A percentile compares a stretch with the other conserved stretches of the same genome.
phyloP scores from a whole-genome alignment of 257 asterid species.

The Jacaranda copaia region DNA sequence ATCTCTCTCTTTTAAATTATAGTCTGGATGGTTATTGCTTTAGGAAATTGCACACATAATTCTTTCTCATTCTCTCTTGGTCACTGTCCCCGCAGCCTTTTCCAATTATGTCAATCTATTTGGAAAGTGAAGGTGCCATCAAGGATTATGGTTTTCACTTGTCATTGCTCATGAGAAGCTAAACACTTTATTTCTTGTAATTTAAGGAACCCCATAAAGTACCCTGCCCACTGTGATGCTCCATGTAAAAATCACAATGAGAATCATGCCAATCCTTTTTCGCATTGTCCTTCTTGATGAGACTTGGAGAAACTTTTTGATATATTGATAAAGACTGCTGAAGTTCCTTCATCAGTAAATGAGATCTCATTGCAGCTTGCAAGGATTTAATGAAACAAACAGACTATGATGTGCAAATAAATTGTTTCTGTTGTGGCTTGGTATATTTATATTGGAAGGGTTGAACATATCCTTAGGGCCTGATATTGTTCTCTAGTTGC shows the following conservation, averaged over 20 bases:
- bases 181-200: too few relatives aligned
- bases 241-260: background rate
- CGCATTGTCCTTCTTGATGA: background rate
- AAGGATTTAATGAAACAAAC: background rate
- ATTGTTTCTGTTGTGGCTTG: background rate
- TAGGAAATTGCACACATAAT: background rate
- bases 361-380: slow-evolving; percentile 1
- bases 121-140: background rate
- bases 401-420: background rate
- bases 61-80: background rate
- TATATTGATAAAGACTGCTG: background rate
- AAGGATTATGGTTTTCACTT: background rate
- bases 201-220: background rate
- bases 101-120: background rate
- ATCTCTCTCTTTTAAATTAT: background rate
- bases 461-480: too few relatives aligned
- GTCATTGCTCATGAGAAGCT: too few relatives aligned
- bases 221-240: background rate
- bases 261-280: background rate
- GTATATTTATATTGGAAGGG: slow-evolving; percentile 2
- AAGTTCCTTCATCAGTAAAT: background rate
- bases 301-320: background rate
- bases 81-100: background rate
- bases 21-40: background rate
- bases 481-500: too few relatives aligned